Conservation (phyloP, 1,284 basidiomycete species). For the Cryptococcus sp. region DNA sequence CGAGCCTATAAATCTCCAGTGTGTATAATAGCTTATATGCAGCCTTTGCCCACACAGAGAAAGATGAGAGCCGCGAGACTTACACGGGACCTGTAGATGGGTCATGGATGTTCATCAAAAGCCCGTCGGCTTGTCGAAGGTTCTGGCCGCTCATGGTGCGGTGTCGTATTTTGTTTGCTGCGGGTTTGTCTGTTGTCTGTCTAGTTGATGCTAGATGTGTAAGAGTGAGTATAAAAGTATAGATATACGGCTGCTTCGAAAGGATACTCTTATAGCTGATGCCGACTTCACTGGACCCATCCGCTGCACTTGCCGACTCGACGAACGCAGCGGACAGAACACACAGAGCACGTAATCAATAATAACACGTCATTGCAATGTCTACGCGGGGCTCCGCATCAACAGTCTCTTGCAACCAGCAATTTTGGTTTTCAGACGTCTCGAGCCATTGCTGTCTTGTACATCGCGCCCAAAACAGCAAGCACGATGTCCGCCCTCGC, state of each 20-base stretch:
- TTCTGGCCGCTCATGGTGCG: slow-evolving; percentile 52
- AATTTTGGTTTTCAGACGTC: neutral
- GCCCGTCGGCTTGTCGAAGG: slow-evolving; percentile 61
- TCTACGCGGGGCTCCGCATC: no score
- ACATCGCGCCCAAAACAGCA: neutral
- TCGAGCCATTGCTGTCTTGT: neutral
- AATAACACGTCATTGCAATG: neutral
- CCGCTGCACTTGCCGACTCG: neutral
- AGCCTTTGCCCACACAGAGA: no score
- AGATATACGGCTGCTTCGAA: neutral
- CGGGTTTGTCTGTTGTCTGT: no score
- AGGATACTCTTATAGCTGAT: no score
- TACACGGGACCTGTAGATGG: slow-evolving; percentile 37
- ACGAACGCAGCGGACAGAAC: neutral
- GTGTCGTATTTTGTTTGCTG: no score
- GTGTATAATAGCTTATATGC: no score
- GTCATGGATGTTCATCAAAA: slow-evolving; percentile 56
- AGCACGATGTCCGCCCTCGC: slow-evolving; percentile 29
- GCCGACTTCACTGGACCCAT: neutral
- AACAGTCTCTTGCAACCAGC: neutral
- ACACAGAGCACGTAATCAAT: neutral
- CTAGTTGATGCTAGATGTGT: neutral
- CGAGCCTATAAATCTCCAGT: no score
- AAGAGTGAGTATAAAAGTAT: neutral
- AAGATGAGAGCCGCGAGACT: slow-evolving; percentile 21